A percentile compares a stretch with the other conserved stretches of the same genome.
phyloP scores from a whole-genome alignment of 2,329 filamentous ascomycete genomes.

The Alternaria alternata region DNA sequence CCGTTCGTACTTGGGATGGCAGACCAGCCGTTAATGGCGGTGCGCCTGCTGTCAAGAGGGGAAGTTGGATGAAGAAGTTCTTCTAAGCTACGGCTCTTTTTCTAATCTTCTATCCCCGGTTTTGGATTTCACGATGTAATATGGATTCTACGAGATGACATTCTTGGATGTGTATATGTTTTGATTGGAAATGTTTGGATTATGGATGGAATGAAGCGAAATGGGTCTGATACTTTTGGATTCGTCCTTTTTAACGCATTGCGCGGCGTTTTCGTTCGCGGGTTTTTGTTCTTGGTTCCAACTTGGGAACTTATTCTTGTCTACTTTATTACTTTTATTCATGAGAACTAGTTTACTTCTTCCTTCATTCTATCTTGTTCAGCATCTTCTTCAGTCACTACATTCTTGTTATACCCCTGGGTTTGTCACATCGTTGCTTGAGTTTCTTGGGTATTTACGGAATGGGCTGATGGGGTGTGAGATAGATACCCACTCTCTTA shows the following conservation, averaged over 20 bases:
- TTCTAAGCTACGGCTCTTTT: slow-evolving; percentile 19
- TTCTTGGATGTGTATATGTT: slow-evolving; percentile 6
- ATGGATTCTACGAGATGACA: not conserved
- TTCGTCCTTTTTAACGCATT: not conserved
- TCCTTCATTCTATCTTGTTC: not conserved
- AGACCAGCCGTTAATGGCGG: slow-evolving; percentile 45
- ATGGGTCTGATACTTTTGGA: not conserved
- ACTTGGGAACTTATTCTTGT: not conserved
- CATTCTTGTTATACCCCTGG: slow-evolving; percentile 12
- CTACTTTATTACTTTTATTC: slow-evolving; percentile 1
- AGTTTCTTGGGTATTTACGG: slow-evolving; percentile 1
- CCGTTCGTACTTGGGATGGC: slow-evolving; percentile 52
- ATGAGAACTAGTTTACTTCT: slow-evolving; percentile 2
- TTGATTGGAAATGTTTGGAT: not conserved
- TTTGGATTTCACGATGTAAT: slow-evolving; percentile 2
- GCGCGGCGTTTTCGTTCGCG: not conserved
- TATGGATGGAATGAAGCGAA: not conserved
- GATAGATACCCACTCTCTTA: slow-evolving; percentile 24
- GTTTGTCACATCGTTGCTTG: slow-evolving; percentile 2
- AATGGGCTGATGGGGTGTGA: slow-evolving; percentile 2
- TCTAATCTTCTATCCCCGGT: not conserved
- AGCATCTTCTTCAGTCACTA: not conserved
- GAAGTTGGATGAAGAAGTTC: slow-evolving; percentile 60
- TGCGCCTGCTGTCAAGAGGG: slow-evolving; percentile 47
- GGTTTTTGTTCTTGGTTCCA: not conserved